Evolutionary conservation across 2,329 filamentous ascomycete genomes (phyloP).

Genomic region (Dothistroma pini): DNA sequence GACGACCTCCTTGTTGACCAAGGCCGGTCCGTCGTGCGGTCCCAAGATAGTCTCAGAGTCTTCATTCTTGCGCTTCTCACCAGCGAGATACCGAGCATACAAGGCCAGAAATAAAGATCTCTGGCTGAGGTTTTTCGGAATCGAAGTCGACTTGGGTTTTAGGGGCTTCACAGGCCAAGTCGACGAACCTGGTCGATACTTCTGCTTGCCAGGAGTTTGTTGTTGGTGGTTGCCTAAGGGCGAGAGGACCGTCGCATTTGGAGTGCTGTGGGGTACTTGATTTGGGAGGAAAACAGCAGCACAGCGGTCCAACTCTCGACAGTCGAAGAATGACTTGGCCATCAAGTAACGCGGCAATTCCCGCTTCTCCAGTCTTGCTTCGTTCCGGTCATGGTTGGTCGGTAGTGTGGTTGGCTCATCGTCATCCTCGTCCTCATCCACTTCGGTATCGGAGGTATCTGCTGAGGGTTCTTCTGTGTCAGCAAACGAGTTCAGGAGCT

Average conservation of each 20-base stretch:
- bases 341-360: slow-evolving; percentile 83
- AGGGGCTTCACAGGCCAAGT: slow-evolving; percentile 37
- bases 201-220: slow-evolving; percentile 9
- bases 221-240: slow-evolving; percentile 49
- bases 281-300: slow-evolving; percentile 72
- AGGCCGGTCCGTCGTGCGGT: slow-evolving; percentile 80
- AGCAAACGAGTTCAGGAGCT: slow-evolving; percentile 81
- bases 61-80: slow-evolving; percentile 94
- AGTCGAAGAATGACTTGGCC: slow-evolving; percentile 93
- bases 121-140: slow-evolving; percentile 62
- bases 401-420: slow-evolving; percentile 40
- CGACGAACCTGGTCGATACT: background rate
- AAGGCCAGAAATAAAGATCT: slow-evolving; percentile 88
- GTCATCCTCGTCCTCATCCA: slow-evolving; percentile 39
- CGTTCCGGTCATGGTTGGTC: slow-evolving; percentile 63
- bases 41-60: slow-evolving; percentile 97
- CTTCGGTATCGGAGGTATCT: slow-evolving; percentile 52
- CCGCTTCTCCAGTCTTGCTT: slow-evolving; percentile 70
- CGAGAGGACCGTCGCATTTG: slow-evolving; percentile 30
- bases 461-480: slow-evolving; percentile 42
- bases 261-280: slow-evolving; percentile 54
- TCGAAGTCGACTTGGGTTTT: slow-evolving; percentile 19
- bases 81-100: slow-evolving; percentile 88
- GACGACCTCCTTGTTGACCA: slow-evolving; percentile 79
- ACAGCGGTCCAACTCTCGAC: slow-evolving; percentile 90